Evolutionary conservation across 495 filamentous ascomycete species (phyloP), one percentile per base, ranked within the genome.

Genomic region (Podospora comata): DNA sequence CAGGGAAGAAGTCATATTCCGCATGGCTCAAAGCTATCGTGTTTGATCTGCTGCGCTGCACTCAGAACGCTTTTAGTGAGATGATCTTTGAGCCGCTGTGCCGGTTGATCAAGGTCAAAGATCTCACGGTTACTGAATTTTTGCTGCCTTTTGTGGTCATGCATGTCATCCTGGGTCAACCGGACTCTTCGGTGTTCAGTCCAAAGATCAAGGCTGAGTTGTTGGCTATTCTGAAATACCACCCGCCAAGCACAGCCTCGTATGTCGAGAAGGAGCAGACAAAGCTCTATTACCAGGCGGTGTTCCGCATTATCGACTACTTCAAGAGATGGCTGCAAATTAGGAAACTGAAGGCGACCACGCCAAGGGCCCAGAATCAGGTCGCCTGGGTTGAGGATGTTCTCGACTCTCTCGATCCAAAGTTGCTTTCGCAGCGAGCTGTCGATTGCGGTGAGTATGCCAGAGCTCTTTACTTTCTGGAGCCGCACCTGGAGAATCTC

Each of bases 371-470:
- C 65, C 79, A 75, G 11, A 60, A 34, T 3, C 72, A 73, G 64
- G 75, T 78, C 30, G 71, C 77, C 39, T 77, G 77, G 68, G 79
- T 81, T 0, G 74, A 82, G 53, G 68, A 65, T 2, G 65, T 78
- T 16, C 76, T 98, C 28, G 79, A 83, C 19, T 82, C 83, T 20
- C 91, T 99, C 65, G 94, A 95, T 18, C 88, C 93, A 2, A 92
- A 96, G 67, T 78, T 95, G 55, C 91, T 97, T 55, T 92, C 94
- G 5, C 84, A 85, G 56, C 87, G 94, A 71, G 94, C 95, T 13
- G 84, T 97, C 19, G 92, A 97, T 72, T 97, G 95, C 78, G 91
- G 90, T 65, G 96, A 95, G 26, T 98, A 91, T 76, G 90, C 96
- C 16, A 85, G 96, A 59, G 96, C 96, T 16, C 80, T 98, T 26